Base-by-base conservation (phyloP, 2,329 filamentous ascomycete species). In the Arthrinium phaeospermum region DNA sequence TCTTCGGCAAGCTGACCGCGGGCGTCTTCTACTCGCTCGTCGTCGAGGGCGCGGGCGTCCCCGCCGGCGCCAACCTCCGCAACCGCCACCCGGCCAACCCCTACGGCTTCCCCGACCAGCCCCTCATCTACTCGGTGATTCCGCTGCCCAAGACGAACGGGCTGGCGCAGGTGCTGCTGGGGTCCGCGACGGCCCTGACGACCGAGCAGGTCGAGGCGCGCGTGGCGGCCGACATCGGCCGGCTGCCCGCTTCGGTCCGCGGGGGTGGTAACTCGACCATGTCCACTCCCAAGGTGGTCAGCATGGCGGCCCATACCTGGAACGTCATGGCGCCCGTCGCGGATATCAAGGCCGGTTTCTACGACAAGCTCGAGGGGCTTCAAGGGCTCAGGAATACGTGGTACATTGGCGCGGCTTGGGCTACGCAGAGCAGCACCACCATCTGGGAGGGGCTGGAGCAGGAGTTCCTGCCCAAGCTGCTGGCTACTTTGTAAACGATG, bases 61-160 rank as follows among this genome's bases (percentile, higher is more conserved):
- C n/a, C 10, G 45, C 41, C 41, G 8, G 1, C 3, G 6, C 61
- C 19, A 46, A 30, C 41, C 45, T 46, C 10, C 41, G 41, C 44
- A 68, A 68, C 44, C 45, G 45, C 44, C n/a, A 68, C 45, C 67
- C 67, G n/a, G 45, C 67, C 8, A 68, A 68, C 37, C 67, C 67
- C 14, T 68, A 68, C 67, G 67, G 37, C 44, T 45, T 45, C 44
- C 67, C 67, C n/a, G 44, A 45, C 67, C 24, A 30, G 37, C 67
- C 67, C 37, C 13, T 47, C 14, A 27, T 47, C 30, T 68, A 68
- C 67, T 46, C 37, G 22, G 67, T 47, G 10, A 45, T 45, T 22
- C 67, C 67, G 22, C 41, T 30, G 22, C 37, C 67, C 22, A 30
- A 19, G 24, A 47, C 67, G 14, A 1, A 1, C n/a, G n/a, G 24